These are phyloP conservation scores for Alternaria panax DNA, from an alignment of 2,329 filamentous ascomycete species.

Conservation along the genomic window DNA sequence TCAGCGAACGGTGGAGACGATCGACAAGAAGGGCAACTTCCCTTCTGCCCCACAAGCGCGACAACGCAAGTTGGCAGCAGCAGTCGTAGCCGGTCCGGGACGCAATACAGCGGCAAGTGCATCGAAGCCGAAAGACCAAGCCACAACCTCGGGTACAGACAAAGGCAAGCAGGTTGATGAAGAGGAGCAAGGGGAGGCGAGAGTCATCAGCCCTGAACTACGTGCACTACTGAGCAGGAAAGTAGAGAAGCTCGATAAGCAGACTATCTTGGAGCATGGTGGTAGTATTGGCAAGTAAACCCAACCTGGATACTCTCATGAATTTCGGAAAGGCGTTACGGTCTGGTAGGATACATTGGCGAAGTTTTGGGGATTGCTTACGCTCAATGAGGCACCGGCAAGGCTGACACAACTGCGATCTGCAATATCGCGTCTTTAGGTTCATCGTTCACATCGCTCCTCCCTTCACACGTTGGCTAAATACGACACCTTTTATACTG, in stretches of 20 bases:
- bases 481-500: neutral
- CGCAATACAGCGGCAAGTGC: conserved; percentile 24
- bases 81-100: conserved; percentile 41
- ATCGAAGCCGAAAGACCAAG: conserved; percentile 28
- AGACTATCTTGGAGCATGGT: conserved; percentile 49
- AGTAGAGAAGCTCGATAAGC: conserved; percentile 60
- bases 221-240: conserved; percentile 68
- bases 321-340: conserved; percentile 13
- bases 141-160: conserved; percentile 38
- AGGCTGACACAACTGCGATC: neutral
- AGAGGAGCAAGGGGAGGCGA: conserved; percentile 48
- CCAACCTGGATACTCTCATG: neutral
- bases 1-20: conserved; percentile 84
- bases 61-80: conserved; percentile 55
- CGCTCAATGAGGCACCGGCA: neutral
- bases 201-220: conserved; percentile 70
- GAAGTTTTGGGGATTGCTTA: neutral
- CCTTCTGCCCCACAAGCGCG: conserved; percentile 62
- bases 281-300: conserved; percentile 16
- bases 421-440: conserved; percentile 4
- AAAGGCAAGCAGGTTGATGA: conserved; percentile 46
- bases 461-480: conserved; percentile 12
- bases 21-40: conserved; percentile 91
- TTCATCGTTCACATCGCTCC: conserved; percentile 6
- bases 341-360: neutral